Evolutionary conservation across 2,329 filamentous ascomycete genomes (phyloP), one percentile per base, ranked within the genome.

Genomic region (Penicillium sp.): DNA sequence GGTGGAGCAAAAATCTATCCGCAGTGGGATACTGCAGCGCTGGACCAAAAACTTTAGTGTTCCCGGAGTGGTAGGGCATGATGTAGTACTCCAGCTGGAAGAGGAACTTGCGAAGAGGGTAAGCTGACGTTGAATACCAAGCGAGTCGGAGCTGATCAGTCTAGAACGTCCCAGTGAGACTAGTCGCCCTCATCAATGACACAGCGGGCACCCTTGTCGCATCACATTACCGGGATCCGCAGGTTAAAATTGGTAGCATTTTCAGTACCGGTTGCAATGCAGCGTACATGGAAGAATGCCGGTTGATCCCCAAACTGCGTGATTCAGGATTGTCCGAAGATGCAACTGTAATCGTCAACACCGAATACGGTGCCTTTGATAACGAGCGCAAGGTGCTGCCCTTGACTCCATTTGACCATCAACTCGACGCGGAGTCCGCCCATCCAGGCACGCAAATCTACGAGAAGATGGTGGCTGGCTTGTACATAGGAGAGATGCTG

Each of bases 191-290:
- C 69, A 90, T 96, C 77, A 97, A 97, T 74, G 92, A 97, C 72
- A 97, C 92, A 17, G 96, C 91, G 8, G 92, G 92, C 61, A 96
- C 93, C 33, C 80, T 97, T 67, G 92, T 97, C 68, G 92, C 92
- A 57, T 96, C 91, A 22, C 88, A 89, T 37, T 97, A 97, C 77
- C 93, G 89, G 17, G 90, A 97, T 71, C 81, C 87, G 37, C 84
- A 87, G 66, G 91, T 95, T 81, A 90, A 86, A 75, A 91, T 96
- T 64, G 92, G 92, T 50, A 96, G 91, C 74, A 96, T 97, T 69
- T 96, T 97, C 67, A 92, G 93, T 66, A 97, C 93, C 6, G 92
- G 92, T 53, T 96, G 91, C 79, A 97, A 97, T 67, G 91, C 91
- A 31, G 92, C 92, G 31, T 97, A 97, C 78, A 94, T 97, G 88